Base-by-base conservation (phyloP, 2,329 filamentous ascomycete genomes). In the Colletotrichum sp. region DNA sequence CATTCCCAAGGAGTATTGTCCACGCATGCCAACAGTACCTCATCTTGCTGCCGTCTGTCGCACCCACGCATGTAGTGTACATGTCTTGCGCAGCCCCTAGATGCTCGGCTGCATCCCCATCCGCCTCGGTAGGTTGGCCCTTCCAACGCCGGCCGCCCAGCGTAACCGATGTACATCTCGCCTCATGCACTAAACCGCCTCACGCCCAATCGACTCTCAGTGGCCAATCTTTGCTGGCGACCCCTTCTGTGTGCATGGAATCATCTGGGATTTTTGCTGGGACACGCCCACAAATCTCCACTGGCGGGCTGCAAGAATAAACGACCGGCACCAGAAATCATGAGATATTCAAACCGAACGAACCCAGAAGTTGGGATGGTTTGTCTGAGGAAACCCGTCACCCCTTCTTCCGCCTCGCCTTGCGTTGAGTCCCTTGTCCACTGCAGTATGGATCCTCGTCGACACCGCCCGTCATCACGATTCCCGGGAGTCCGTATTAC, bases 151-250 rank as follows among this genome's bases (percentile, higher is more conserved):
- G 15, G 7, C 52, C 52, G 48, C 58, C 21, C 66, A 60, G 38
- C 2, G 55, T 58, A 16, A 36, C 48, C 16, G 26, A 26, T 56
- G 48, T 67, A 38, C 43, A 34, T 38, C 38, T 67, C 43, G 24
- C 36, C 34, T 48, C 55, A 58, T 68, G 69, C 73, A 48, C 70
- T 38, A 66, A 76, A 66, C 64, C 70, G 58, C 58, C 64, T 69
- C 64, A 24, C 38, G 4, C 21, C 61, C 30, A 28, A 30, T 28
- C 36, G 52, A 43, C 12, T 65, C 55, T 34, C 69, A 65, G 24
- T 18, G 58, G 66, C 48, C 43, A 26, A 52, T 48, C 36, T 52
- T 52, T 36, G 5, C 36, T 62, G 52, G 52, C 24, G n/a, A n/a
- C 26, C 26, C 26, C 60, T 70, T 70, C 48, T 66, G 28, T 26